Conservation (phyloP, 176 grass and related monocot genomes). For the Rhipidocladum racemiflorum region DNA sequence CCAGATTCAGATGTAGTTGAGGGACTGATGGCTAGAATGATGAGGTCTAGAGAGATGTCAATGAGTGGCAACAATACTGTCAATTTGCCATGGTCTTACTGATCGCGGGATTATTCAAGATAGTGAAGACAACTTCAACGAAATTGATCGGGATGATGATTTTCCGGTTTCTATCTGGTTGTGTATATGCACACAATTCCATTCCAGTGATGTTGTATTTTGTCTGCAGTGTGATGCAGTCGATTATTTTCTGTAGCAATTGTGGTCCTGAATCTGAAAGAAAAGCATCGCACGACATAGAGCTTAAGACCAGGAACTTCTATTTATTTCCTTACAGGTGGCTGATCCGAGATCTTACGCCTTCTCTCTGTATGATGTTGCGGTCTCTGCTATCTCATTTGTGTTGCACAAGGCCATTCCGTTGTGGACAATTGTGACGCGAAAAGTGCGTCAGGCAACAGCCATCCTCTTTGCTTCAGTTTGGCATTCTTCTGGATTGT, state of each 20-base stretch:
- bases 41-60: slow-evolving; percentile 26
- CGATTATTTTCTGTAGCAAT: background rate
- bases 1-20: slow-evolving; percentile 37
- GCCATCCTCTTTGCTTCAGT: slow-evolving; percentile 15
- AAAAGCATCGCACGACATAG: background rate
- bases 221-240: background rate
- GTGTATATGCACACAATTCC: background rate
- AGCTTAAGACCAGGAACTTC: background rate
- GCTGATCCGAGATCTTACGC: background rate
- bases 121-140: background rate
- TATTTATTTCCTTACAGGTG: background rate
- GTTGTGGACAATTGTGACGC: slow-evolving; percentile 8
- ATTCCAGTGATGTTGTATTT: background rate
- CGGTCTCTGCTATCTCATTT: slow-evolving; percentile 11
- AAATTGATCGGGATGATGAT: background rate
- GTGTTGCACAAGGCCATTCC: background rate
- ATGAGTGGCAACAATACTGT: background rate
- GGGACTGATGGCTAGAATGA: slow-evolving; percentile 41
- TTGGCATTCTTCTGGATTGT: slow-evolving; percentile 15
- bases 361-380: slow-evolving; percentile 1
- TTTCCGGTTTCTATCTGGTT: background rate
- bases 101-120: background rate
- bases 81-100: slow-evolving; percentile 20
- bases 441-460: slow-evolving; percentile 19
- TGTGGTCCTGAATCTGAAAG: background rate